These are phyloP conservation scores for Starmera dryadoides DNA, from an alignment of 805 yeast genomes.

Conservation along the genomic window DNA sequence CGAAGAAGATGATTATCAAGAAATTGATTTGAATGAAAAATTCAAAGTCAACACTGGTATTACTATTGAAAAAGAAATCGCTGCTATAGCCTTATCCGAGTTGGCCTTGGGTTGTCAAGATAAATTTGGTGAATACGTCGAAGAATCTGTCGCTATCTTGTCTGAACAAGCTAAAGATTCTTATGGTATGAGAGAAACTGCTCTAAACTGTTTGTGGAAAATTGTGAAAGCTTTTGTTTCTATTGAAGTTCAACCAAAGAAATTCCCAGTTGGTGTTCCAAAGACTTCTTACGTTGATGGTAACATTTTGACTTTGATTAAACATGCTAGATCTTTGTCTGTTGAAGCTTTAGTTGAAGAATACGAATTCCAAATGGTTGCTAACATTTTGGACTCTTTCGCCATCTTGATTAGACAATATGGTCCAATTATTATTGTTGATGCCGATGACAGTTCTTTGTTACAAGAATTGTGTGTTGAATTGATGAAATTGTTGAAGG, in stretches of 20 bases:
- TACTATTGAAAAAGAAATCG: constrained; percentile 92
- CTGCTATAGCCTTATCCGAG: constrained; percentile 85
- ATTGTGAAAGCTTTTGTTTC: constrained; percentile 64
- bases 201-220: constrained; percentile 77
- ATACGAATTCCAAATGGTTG: constrained; percentile 77
- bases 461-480: constrained; percentile 67
- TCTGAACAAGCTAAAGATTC: constrained; percentile 75
- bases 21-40: constrained; percentile 60
- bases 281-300: constrained; percentile 52
- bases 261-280: constrained; percentile 60
- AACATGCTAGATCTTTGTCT: constrained; percentile 61
- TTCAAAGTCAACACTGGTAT: constrained; percentile 90
- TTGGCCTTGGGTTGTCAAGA: constrained; percentile 82
- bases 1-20: constrained; percentile 43
- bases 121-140: constrained; percentile 71
- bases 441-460: constrained; percentile 45
- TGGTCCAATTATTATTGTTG: constrained; percentile 68
- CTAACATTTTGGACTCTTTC: constrained; percentile 66
- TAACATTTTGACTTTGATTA: constrained; percentile 49
- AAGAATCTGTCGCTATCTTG: constrained; percentile 55
- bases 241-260: constrained; percentile 39
- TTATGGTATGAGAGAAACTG: constrained; percentile 86
- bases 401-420: constrained; percentile 59
- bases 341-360: constrained; percentile 64
- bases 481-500: constrained; percentile 66